Evolutionary conservation across 495 filamentous ascomycete genomes (phyloP).

Genomic region (Sphaerosporella brunnea): DNA sequence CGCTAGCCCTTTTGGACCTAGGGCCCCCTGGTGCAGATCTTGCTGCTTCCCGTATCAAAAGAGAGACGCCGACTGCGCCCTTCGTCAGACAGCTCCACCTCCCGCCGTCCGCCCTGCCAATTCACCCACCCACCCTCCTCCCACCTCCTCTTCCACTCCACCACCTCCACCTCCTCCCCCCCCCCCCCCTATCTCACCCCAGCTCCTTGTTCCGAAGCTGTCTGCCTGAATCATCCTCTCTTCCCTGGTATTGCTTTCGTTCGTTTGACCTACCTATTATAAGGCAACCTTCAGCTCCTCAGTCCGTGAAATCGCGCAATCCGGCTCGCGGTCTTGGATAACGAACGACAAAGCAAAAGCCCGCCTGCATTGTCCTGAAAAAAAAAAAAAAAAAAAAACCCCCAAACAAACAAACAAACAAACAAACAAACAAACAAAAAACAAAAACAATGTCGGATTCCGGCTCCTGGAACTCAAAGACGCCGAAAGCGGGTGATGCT

Average conservation of each 20-base stretch:
- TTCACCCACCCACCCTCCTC: background rate
- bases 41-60: no score
- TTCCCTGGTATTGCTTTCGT: background rate
- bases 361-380: conserved; percentile 13
- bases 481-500: conserved; percentile 13
- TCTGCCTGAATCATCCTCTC: conserved; percentile 2
- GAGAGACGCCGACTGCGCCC: no score
- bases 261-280: conserved; percentile 7
- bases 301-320: background rate
- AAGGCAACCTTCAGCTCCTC: background rate
- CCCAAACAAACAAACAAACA: no score
- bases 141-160: background rate
- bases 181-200: conserved; percentile 8
- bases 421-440: no score
- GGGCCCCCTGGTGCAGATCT: no score
- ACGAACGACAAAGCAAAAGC: conserved; percentile 10
- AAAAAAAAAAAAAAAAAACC: conserved; percentile 11
- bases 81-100: no score
- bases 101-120: no score
- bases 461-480: conserved; percentile 17
- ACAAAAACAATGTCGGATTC: conserved; percentile 14
- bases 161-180: conserved; percentile 1
- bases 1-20: no score
- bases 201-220: background rate
- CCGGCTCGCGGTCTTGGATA: conserved; percentile 5